phyloP scores from a whole-genome alignment of 352 stramenopile species.

The Globisporangium iwayamae region DNA sequence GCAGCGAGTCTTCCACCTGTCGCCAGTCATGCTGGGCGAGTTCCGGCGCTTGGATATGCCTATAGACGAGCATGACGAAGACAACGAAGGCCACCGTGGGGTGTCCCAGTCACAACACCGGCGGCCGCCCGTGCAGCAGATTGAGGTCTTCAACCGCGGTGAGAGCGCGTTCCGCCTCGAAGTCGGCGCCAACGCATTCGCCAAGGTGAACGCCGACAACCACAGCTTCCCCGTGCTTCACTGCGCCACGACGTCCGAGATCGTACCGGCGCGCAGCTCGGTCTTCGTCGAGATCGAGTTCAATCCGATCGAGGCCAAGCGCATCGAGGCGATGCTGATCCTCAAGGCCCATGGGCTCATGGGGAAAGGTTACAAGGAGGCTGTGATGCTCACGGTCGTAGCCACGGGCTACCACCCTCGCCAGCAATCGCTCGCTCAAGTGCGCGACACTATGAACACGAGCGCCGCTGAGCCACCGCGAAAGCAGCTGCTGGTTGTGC shows the following conservation, averaged over 20 bases:
- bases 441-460: conserved; percentile 25
- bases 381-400: conserved; percentile 55
- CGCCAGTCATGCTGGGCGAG: conserved; percentile 73
- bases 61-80: neutral
- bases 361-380: conserved; percentile 63
- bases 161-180: conserved; percentile 69
- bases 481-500: conserved; percentile 30
- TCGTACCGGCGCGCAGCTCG: conserved; percentile 57
- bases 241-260: conserved; percentile 47
- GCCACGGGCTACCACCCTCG: conserved; percentile 55
- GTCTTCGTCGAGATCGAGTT: conserved; percentile 76
- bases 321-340: conserved; percentile 45
- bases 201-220: conserved; percentile 47
- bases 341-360: conserved; percentile 71
- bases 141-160: conserved; percentile 75
- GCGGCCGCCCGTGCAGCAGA: conserved; percentile 60
- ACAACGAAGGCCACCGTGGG: conserved; percentile 6
- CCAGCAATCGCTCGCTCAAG: conserved; percentile 29
- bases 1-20: conserved; percentile 49
- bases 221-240: conserved; percentile 54
- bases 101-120: neutral
- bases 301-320: conserved; percentile 60
- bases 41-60: conserved; percentile 23
- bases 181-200: conserved; percentile 49
- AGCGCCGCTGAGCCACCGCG: conserved; percentile 19